Base-by-base conservation (phyloP, 1,284 basidiomycete species). In the Heterobasidion annosum region DNA sequence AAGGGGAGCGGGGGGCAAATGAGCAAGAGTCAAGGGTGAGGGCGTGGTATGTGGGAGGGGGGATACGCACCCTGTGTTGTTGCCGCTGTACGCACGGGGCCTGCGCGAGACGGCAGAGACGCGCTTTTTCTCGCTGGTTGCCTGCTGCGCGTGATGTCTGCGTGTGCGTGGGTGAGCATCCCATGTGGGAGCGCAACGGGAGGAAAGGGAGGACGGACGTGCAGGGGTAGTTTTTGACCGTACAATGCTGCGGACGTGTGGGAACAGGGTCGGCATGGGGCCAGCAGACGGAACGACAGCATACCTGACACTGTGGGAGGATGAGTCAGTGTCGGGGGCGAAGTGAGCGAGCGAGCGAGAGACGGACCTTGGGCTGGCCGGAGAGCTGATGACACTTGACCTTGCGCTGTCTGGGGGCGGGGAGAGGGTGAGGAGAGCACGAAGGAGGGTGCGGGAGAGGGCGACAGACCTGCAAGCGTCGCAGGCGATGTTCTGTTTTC, bases 401-500 rank as follows among this genome's bases (percentile, higher is more conserved):
- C 72, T 91, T 91, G 59, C 88, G 78, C 45, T 85, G 76, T 70
- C 88, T 88, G 64, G 56, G 53, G 4, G 54, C 48, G 58, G 50
- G 46, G 58, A 67, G 52, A 18, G 32, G 52, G 37, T 18, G 54
- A 48, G 48, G 53, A 56, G 46, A 53, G 53, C 16, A 53, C 15
- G 40, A 43, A 16, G 18, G 6, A 5, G 2, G 7, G 51, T 1
- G 37, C 40, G 46, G 43, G 3, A 47, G 40, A 34, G 34, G 48
- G 40, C 49, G 40, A 25, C 18, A 25, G 12, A 84, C 85, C 85
- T 83, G 78, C 91, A 93, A 52, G 88, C 87, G 72, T 94, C 91
- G 67, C 91, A 94, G 25, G 91, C 91, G 19, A 91, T 90, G 66
- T 94, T 94, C 72, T 94, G 91, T 66, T 91, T 92, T 55, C 88